phyloP scores from a whole-genome alignment of 768 basidiomycete species.

The Antrodiella citrinella region DNA sequence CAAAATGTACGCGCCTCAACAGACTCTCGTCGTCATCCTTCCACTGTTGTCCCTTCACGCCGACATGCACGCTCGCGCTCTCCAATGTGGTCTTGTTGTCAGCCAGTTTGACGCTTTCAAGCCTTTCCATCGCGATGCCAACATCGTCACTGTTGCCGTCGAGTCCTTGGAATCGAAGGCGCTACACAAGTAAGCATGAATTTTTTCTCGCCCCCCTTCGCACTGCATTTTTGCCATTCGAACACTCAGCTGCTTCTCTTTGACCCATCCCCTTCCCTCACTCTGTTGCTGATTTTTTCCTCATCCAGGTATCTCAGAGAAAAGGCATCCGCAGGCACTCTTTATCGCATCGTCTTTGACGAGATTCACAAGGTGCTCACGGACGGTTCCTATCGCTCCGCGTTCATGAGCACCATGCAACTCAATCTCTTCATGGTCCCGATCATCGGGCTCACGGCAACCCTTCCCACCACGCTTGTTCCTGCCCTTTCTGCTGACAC shows the following conservation, averaged over 20 bases:
- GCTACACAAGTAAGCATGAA: no score
- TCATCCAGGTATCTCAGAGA: background rate
- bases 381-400: background rate
- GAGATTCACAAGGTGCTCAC: background rate
- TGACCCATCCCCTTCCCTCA: background rate
- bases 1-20: background rate
- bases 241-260: no score
- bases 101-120: no score
- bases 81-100: no score
- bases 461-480: background rate
- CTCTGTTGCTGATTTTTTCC: background rate
- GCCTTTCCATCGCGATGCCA: background rate
- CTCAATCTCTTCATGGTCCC: background rate
- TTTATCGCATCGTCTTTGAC: background rate
- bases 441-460: background rate
- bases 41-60: background rate
- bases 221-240: no score
- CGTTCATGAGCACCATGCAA: background rate
- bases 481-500: background rate
- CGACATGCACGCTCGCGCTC: background rate
- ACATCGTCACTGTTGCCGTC: background rate
- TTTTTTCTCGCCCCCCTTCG: no score
- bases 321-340: no score
- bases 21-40: background rate
- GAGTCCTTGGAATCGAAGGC: background rate